Evolutionary conservation across 371 early-diverging fungal species (phyloP).

Genomic region (Lichtheimia hyalospora): DNA sequence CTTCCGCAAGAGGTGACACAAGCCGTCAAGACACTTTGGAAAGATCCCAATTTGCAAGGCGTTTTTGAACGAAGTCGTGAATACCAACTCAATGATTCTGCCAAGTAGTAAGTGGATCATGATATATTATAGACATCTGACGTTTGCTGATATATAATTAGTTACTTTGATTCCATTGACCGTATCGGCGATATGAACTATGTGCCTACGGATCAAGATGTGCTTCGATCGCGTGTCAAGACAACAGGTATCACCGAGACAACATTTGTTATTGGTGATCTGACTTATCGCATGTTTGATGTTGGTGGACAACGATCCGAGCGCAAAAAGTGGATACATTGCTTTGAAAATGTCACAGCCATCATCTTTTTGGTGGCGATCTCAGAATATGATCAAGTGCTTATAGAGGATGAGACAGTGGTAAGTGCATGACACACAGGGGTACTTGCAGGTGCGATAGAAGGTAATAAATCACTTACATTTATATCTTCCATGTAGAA

Average conservation of each 20-base stretch:
- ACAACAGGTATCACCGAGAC: conserved; percentile 90
- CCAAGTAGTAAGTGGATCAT: conserved; percentile 65
- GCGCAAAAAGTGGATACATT: conserved; percentile 93
- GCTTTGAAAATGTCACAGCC: conserved; percentile 92
- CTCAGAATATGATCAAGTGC: conserved; percentile 89
- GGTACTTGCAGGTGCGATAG: neutral
- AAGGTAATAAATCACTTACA: neutral
- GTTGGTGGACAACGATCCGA: conserved; percentile 91
- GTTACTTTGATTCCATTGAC: conserved; percentile 92
- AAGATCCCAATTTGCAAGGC: conserved; percentile 73
- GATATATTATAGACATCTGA: neutral
- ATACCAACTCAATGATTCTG: conserved; percentile 89
- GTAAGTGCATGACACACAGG: conserved; percentile 38
- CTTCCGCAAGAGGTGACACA: conserved; percentile 73
- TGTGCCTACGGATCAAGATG: conserved; percentile 85
- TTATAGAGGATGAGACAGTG: conserved; percentile 90
- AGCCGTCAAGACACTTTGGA: conserved; percentile 80
- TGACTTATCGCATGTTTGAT: conserved; percentile 89
- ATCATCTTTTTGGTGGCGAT: conserved; percentile 92
- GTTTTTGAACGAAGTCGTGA: conserved; percentile 80
- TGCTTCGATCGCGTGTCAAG: conserved; percentile 80
- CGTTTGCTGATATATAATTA: conserved; percentile 10
- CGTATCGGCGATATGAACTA: conserved; percentile 78
- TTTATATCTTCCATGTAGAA: conserved; percentile 52
- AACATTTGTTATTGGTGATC: conserved; percentile 77